Percentiles rank a stretch among this genome's conserved stretches.
phyloP scores from a whole-genome alignment of 2,329 filamentous ascomycete genomes.

The Macrophomina phaseolina region DNA sequence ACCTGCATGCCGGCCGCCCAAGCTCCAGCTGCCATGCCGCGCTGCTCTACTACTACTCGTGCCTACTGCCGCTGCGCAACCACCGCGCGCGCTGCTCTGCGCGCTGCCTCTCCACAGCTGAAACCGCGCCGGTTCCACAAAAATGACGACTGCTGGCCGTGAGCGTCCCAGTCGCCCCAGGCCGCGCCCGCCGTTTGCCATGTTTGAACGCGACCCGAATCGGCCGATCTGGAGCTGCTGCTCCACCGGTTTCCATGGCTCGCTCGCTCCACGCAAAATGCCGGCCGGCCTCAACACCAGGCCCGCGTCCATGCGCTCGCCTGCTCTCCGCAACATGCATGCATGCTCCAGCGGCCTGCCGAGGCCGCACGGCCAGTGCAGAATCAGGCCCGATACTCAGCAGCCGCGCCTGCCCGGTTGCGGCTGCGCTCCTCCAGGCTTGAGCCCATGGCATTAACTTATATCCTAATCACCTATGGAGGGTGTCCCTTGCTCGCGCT shows the following conservation, averaged over 20 bases:
- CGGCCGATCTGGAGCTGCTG: slow-evolving; percentile 20
- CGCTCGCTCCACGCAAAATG: slow-evolving; percentile 2
- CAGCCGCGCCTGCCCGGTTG: slow-evolving; percentile 12
- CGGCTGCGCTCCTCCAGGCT: slow-evolving; percentile 17
- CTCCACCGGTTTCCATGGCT: slow-evolving; percentile 13
- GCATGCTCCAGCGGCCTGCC: slow-evolving; percentile 11
- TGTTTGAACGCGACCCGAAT: not conserved
- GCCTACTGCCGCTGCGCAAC: not conserved
- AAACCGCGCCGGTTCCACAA: slow-evolving; percentile 22
- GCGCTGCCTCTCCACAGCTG: slow-evolving; percentile 9
- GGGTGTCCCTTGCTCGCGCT: not conserved
- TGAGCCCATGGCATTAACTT: slow-evolving; percentile 14
- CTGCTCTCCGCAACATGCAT: slow-evolving; percentile 3
- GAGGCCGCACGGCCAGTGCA: slow-evolving; percentile 2
- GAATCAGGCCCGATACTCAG: not conserved
- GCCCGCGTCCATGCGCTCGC: slow-evolving; percentile 5
- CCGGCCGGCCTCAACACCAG: slow-evolving; percentile 21
- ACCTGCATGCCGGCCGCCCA: not conserved
- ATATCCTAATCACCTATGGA: not conserved
- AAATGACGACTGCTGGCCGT: slow-evolving; percentile 19
- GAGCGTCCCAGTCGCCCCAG: slow-evolving; percentile 3
- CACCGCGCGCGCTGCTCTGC: no score
- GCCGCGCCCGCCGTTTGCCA: not conserved
- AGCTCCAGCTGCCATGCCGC: not conserved
- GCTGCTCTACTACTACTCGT: not conserved